Evolutionary conservation across 208 protist genomes (phyloP).

Genomic region (Hexamita inflata): DNA sequence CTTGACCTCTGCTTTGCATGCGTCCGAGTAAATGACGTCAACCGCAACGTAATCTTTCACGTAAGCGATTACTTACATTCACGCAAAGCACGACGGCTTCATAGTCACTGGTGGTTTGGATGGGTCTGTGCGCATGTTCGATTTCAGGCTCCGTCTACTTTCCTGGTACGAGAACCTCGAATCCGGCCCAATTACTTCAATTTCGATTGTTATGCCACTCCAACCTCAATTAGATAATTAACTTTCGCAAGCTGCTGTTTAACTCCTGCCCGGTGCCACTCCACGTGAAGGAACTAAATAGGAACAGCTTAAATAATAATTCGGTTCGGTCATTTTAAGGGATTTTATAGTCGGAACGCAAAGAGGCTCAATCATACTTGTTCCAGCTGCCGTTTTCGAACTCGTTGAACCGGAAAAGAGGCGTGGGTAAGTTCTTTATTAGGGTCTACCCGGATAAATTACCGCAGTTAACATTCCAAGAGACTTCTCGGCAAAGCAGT

Average conservation of each 20-base stretch:
- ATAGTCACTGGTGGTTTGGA: slow-evolving; percentile 16
- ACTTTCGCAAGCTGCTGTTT: background rate
- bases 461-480: background rate
- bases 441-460: background rate
- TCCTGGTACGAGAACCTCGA: slow-evolving; percentile 25
- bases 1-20: background rate
- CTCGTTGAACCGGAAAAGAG: slow-evolving; percentile 12
- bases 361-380: slow-evolving; percentile 17
- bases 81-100: background rate
- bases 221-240: background rate
- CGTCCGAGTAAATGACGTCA: background rate
- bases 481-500: background rate
- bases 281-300: background rate
- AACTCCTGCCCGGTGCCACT: background rate
- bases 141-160: slow-evolving; percentile 11
- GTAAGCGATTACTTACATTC: slow-evolving; percentile 15
- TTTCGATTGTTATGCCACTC: slow-evolving; percentile 23
- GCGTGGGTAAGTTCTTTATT: slow-evolving; percentile 1
- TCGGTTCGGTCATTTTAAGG: slow-evolving; percentile 7
- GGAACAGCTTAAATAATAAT: background rate
- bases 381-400: slow-evolving; percentile 23
- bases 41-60: slow-evolving; percentile 12
- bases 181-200: slow-evolving; percentile 24
- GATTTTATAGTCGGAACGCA: slow-evolving; percentile 2
- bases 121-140: slow-evolving; percentile 17